Conservation (phyloP, 2,329 filamentous ascomycete genomes). For the Ophiostoma sp. region DNA sequence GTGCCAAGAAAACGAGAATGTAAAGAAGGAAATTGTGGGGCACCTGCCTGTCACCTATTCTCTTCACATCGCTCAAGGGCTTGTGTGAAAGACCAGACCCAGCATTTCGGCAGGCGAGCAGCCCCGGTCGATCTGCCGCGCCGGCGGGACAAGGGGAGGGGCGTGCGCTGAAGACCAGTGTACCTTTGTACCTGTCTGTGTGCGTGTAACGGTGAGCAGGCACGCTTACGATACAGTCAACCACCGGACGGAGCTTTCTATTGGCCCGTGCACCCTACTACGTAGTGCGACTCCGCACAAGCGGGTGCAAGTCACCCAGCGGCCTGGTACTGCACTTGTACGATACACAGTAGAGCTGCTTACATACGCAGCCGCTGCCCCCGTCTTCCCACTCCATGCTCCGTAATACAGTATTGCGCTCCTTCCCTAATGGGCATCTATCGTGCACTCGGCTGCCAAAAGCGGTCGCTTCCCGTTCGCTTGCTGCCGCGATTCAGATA, state of each 20-base stretch:
- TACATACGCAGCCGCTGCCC: not conserved
- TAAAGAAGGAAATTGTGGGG: slow-evolving; percentile 8
- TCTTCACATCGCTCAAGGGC: not conserved
- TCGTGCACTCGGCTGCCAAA: too few relatives aligned
- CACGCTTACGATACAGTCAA: slow-evolving; percentile 7
- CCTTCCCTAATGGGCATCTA: not conserved
- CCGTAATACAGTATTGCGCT: not conserved
- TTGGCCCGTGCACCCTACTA: slow-evolving; percentile 6
- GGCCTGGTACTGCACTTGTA: slow-evolving; percentile 4
- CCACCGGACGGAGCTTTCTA: slow-evolving; percentile 1
- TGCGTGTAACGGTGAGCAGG: slow-evolving; percentile 1
- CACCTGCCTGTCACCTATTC: not conserved
- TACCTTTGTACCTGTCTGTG: not conserved
- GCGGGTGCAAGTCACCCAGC: not conserved
- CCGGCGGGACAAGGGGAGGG: slow-evolving; percentile 21
- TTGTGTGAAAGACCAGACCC: slow-evolving; percentile 14
- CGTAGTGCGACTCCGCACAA: slow-evolving; percentile 10
- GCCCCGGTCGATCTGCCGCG: slow-evolving; percentile 28
- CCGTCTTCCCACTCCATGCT: too few relatives aligned
- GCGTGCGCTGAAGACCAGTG: slow-evolving; percentile 6
- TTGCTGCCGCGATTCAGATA: not conserved
- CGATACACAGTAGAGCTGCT: not conserved
- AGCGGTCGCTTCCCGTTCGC: not conserved
- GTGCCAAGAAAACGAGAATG: not conserved
- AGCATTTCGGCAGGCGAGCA: slow-evolving; percentile 24